Base-by-base conservation (phyloP, 306 rosid species). In the Boehmeria nivea region DNA sequence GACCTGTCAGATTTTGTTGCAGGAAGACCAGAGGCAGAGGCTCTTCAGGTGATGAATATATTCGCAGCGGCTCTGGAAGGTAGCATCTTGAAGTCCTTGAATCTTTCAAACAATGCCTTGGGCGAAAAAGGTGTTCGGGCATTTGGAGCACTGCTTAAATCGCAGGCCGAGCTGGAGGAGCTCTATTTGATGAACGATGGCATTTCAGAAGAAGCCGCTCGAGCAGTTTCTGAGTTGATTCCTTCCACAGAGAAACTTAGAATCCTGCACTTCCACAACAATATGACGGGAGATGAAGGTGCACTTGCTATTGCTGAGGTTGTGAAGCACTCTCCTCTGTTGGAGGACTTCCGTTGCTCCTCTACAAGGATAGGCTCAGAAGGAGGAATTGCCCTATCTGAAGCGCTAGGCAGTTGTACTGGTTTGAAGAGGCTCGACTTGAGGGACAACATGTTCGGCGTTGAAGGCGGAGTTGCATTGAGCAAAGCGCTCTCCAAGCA, bases 121-220 rank as follows among this genome's bases (percentile, higher is more conserved):
- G 97, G 95, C 19, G 95, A 89, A 80, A 89, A 89, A 66, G 97
- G 94, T 37, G 88, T 86, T 36, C 74, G 90, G 70, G 94, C 97
- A 53, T 86, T 89, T 72, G 81, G 75, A 59, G 79, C 89, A 48
- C 89, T 89, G 26, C 71, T 83, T 67, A 81, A 78, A 74, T 89
- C 97, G 5, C 94, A 89, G 62, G 44, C 67, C 28, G 70, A 65
- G 72, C 73, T 89, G 73, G 90, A 86, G 73, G 88, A 83, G 68
- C 94, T 86, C 57, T 89, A 81, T 74, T 64, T 86, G 74, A 83
- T 89, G 70, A 89, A 81, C 67, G 86, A 79, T 63, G 97, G 97
- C 27, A 86, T 89, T 66, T 89, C 95, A 6, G 73, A 79, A 78
- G 94, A 86, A 69, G 97, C 95, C 65, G 95, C 97, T 44, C 74